These are phyloP conservation scores for Clitoria ternatea DNA, from an alignment of 306 rosid genomes.

Conservation along the genomic window DNA sequence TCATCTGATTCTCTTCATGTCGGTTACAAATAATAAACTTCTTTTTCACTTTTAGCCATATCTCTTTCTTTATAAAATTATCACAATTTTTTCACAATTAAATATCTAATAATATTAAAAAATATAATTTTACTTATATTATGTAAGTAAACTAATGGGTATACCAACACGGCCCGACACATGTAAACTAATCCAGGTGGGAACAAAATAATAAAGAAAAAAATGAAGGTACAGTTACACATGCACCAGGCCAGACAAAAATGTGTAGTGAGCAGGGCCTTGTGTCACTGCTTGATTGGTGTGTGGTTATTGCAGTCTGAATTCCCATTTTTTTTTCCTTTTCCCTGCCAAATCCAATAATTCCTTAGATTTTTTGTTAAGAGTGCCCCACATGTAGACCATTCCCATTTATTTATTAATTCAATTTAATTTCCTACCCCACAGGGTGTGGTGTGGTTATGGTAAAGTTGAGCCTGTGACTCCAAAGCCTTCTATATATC, in stretches of 20 bases:
- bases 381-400: neutral
- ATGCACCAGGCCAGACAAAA: neutral
- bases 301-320: neutral
- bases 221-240: neutral
- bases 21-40: neutral
- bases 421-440: neutral
- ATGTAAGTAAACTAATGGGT: no score
- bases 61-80: no score
- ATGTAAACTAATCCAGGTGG: no score
- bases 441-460: no score
- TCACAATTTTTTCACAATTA: no score
- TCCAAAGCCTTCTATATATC: neutral
- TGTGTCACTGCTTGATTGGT: neutral
- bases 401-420: neutral
- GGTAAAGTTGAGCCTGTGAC: neutral
- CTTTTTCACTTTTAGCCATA: no score
- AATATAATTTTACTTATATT: no score
- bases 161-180: no score
- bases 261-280: neutral
- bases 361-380: neutral
- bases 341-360: neutral
- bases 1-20: slow-evolving; percentile 1
- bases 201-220: no score
- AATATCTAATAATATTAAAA: no score
- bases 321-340: neutral